A percentile compares a stretch with the other conserved stretches of the same genome.
Evolutionary conservation across 495 filamentous ascomycete genomes (phyloP).

Genomic region (Tuber brumale): DNA sequence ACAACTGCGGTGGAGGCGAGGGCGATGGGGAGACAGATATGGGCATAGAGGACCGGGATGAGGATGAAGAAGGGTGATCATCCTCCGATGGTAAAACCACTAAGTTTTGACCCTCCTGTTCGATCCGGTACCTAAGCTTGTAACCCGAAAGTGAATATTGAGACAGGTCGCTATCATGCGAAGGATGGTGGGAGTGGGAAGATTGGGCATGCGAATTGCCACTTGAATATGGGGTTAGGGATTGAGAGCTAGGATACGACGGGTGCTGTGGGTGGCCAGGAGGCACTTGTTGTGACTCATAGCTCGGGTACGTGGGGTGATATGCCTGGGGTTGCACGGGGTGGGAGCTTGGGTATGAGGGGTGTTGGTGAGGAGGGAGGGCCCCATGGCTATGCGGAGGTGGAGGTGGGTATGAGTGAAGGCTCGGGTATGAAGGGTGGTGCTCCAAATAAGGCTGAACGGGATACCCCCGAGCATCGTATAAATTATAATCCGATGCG

Average conservation of each 20-base stretch:
- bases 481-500: slow-evolving; percentile 34
- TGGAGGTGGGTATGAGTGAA: slow-evolving; percentile 27
- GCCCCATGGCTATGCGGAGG: slow-evolving; percentile 20
- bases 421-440: slow-evolving; percentile 25
- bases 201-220: slow-evolving; percentile 24
- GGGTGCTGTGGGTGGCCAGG: slow-evolving; percentile 27
- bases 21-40: slow-evolving; percentile 27
- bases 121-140: slow-evolving; percentile 33
- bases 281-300: slow-evolving; percentile 27
- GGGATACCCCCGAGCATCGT: slow-evolving; percentile 37
- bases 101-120: slow-evolving; percentile 37
- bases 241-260: slow-evolving; percentile 33
- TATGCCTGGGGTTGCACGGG: slow-evolving; percentile 26
- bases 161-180: slow-evolving; percentile 37
- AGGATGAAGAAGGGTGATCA: slow-evolving; percentile 23
- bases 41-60: slow-evolving; percentile 9
- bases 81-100: slow-evolving; percentile 37
- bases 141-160: slow-evolving; percentile 37
- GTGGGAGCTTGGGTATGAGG: slow-evolving; percentile 28
- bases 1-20: slow-evolving; percentile 36
- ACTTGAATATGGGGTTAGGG: slow-evolving; percentile 37
- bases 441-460: slow-evolving; percentile 28
- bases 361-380: slow-evolving; percentile 22
- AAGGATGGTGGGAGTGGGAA: slow-evolving; percentile 30
- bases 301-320: slow-evolving; percentile 35